Percentiles rank a stretch among this genome's conserved stretches.
phyloP scores from a whole-genome alignment of 495 filamentous ascomycete genomes.

The Parmelia sp. region DNA sequence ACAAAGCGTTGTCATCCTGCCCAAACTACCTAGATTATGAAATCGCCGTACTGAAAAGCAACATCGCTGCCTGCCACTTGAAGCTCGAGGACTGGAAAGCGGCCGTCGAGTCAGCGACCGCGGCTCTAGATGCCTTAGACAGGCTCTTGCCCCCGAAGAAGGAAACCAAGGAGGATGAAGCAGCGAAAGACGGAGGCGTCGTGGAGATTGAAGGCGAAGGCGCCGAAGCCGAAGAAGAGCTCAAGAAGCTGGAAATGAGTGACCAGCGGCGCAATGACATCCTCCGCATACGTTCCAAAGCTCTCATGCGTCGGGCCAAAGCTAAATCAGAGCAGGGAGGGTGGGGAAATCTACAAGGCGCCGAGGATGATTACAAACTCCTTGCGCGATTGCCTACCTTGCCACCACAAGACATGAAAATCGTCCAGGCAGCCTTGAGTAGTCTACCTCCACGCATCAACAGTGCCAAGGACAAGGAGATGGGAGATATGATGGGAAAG shows the following conservation, averaged over 20 bases:
- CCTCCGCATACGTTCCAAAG: constrained; percentile 72
- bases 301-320: constrained; percentile 75
- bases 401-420: constrained; percentile 53
- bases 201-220: constrained; percentile 50
- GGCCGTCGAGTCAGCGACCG: constrained; percentile 65
- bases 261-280: constrained; percentile 56
- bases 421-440: constrained; percentile 58
- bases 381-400: constrained; percentile 39
- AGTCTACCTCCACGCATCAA: constrained; percentile 61
- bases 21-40: constrained; percentile 89
- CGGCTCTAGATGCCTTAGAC: constrained; percentile 65
- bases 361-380: constrained; percentile 48
- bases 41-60: constrained; percentile 76
- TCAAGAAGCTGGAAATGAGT: constrained; percentile 43
- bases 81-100: constrained; percentile 85
- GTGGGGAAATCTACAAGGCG: constrained; percentile 77
- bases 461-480: constrained; percentile 74
- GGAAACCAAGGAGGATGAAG: constrained; percentile 17
- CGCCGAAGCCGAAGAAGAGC: constrained; percentile 55
- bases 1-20: constrained; percentile 71
- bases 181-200: constrained; percentile 30
- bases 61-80: constrained; percentile 85
- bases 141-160: constrained; percentile 41
- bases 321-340: constrained; percentile 63
- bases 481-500: constrained; percentile 94